Evolutionary conservation across 495 filamentous ascomycete species (phyloP), one percentile per base, ranked within the genome.

Genomic region (Trichocladium uniseriatum): DNA sequence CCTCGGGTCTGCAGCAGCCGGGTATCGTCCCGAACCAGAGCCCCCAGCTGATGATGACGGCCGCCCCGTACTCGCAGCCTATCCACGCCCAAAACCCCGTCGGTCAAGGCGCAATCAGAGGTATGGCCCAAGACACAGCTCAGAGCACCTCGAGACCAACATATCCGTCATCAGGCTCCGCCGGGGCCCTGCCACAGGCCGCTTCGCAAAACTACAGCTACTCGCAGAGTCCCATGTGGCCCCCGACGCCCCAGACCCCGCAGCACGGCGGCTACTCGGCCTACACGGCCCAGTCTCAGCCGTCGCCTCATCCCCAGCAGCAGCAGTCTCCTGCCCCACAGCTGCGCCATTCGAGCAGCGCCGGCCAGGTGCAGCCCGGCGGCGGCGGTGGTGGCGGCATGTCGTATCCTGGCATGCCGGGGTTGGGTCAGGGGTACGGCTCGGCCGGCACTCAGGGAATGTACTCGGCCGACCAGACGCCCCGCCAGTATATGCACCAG

Each of bases 401-500:
- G 62, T 74, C 75, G 46, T 82, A 81, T 49, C 67, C 77, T 19
- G 70, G 73, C 5, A 81, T 84, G 74, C 78, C 76, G 38, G 70
- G 73, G 32, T 71, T 84, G 63, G 59, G 70, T 16, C 76, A 80
- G 62, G 70, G 71, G 38, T 74, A 75, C 51, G 60, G 69, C 41
- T 56, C 77, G 31, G 63, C 68, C 38, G 57, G 76, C 28, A 63
- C 70, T 15, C 73, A 79, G 61, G 73, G 69, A 44, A 78, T 83
- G 60, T 82, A 82, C 50, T 66, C 70, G 38, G 65, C 72, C 3
- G 77, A 78, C 37, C 77, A 77, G 58, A 77, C 71, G 5, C 74
- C 78, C 16, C 77, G 80, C 35, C 79, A 82, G 57, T 83, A 81
- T 58, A 71, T 81, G 71, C 73, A 73, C 22, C 71, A 71, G 31